These are phyloP conservation scores for Brasilioporus rufonigricans DNA, from an alignment of 768 basidiomycete species.

Conservation along the genomic window DNA sequence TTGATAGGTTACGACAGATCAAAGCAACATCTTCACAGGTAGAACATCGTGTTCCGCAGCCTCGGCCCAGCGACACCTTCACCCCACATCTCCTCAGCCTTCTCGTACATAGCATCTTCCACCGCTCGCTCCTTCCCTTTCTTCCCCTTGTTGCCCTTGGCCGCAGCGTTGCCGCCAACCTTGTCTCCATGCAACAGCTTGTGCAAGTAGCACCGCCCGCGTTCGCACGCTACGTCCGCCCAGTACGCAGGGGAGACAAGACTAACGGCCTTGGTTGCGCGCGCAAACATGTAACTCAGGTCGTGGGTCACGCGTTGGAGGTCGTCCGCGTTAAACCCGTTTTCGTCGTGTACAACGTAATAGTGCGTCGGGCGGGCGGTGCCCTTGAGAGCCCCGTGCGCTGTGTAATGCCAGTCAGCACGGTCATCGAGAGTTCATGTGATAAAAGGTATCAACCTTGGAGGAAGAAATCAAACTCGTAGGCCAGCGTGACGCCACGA, in stretches of 20 bases:
- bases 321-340: constrained; percentile 44
- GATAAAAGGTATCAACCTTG: constrained; percentile 33
- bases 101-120: constrained; percentile 50
- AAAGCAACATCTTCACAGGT: constrained; percentile 35
- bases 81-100: constrained; percentile 55
- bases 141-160: constrained; percentile 26
- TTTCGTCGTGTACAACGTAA: constrained; percentile 55
- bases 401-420: constrained; percentile 7
- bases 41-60: constrained; percentile 71
- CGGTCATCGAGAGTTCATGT: background rate
- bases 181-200: constrained; percentile 38
- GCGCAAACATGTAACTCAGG: constrained; percentile 55
- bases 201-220: constrained; percentile 51
- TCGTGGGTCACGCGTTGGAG: constrained; percentile 51
- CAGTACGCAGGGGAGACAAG: constrained; percentile 39
- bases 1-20: background rate
- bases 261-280: constrained; percentile 49
- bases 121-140: constrained; percentile 23
- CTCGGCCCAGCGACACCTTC: constrained; percentile 47
- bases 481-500: constrained; percentile 50
- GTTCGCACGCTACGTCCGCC: constrained; percentile 50
- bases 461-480: constrained; percentile 55
- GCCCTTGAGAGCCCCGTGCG: constrained; percentile 43
- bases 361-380: constrained; percentile 53
- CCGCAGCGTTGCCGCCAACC: constrained; percentile 12